phyloP scores from a whole-genome alignment of 352 stramenopile genomes.

The Phytophthora meadii region DNA sequence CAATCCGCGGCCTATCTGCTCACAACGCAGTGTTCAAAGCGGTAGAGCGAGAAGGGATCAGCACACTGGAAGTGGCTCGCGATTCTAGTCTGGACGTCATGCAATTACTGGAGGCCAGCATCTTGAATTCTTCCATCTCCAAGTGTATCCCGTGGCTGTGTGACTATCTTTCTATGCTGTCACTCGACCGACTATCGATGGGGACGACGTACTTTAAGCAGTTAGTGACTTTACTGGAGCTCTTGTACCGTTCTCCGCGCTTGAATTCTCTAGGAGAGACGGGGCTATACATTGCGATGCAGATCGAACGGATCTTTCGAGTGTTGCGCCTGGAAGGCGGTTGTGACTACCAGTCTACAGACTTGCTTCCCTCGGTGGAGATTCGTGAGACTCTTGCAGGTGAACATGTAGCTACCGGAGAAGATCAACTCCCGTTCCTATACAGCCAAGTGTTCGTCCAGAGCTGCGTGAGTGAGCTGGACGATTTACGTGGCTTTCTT shows the following conservation, averaged over 20 bases:
- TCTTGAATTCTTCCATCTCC: conserved; percentile 44
- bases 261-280: conserved; percentile 60
- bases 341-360: conserved; percentile 16
- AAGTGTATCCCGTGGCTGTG: conserved; percentile 74
- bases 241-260: conserved; percentile 53
- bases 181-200: conserved; percentile 53
- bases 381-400: conserved; percentile 23
- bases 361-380: conserved; percentile 23
- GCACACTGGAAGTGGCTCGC: conserved; percentile 46
- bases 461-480: conserved; percentile 63
- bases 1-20: conserved; percentile 32
- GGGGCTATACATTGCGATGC: conserved; percentile 59
- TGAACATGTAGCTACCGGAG: conserved; percentile 15
- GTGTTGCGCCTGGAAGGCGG: conserved; percentile 40
- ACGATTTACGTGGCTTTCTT: conserved; percentile 66
- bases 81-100: conserved; percentile 54
- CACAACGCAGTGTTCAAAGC: conserved; percentile 63
- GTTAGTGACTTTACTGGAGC: conserved; percentile 48
- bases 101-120: conserved; percentile 50
- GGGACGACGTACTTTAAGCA: conserved; percentile 62
- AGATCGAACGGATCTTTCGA: conserved; percentile 70
- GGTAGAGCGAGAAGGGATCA: conserved; percentile 57
- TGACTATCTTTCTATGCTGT: conserved; percentile 72
- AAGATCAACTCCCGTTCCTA: conserved; percentile 66
- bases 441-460: conserved; percentile 74